Evolutionary conservation across 106 monocot genomes (phyloP).

Genomic region (Allium sativum): DNA sequence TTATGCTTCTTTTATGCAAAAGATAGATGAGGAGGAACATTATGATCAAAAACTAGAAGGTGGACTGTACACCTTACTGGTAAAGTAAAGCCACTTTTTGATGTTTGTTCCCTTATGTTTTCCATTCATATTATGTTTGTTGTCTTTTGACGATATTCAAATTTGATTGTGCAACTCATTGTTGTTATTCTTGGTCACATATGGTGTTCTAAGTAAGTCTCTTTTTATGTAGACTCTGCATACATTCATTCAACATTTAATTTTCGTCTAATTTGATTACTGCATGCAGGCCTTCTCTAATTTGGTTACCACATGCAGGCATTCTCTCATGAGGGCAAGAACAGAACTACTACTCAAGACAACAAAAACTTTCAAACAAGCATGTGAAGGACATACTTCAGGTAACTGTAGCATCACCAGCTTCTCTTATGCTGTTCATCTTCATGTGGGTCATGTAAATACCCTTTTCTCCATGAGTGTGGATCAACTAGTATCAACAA

Average conservation of each 20-base stretch:
- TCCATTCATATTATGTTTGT: not conserved
- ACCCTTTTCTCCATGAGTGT: no score
- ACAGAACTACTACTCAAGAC: conserved; percentile 78
- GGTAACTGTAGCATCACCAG: no score
- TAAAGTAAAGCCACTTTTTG: conserved; percentile 12
- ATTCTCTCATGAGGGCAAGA: conserved; percentile 61
- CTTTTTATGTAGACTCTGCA: no score
- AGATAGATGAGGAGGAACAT: conserved; percentile 95
- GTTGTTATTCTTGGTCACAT: conserved; percentile 83
- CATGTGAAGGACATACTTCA: conserved; percentile 80
- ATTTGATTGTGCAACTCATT: no score
- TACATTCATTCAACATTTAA: no score
- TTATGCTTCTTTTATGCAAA: conserved; percentile 3
- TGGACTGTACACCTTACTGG: conserved; percentile 91
- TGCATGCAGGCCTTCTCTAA: no score
- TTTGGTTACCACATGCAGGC: conserved; percentile 27
- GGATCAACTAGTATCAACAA: no score
- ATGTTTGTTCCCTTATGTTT: not conserved
- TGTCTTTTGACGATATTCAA: conserved; percentile 5
- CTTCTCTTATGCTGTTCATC: no score
- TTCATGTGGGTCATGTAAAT: no score
- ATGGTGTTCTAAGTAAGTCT: conserved; percentile 88
- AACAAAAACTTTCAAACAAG: conserved; percentile 75
- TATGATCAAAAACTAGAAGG: conserved; percentile 90
- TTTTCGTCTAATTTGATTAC: no score